phyloP scores from a whole-genome alignment of 169 alveolate genomes.

The Plasmodium ovale region DNA sequence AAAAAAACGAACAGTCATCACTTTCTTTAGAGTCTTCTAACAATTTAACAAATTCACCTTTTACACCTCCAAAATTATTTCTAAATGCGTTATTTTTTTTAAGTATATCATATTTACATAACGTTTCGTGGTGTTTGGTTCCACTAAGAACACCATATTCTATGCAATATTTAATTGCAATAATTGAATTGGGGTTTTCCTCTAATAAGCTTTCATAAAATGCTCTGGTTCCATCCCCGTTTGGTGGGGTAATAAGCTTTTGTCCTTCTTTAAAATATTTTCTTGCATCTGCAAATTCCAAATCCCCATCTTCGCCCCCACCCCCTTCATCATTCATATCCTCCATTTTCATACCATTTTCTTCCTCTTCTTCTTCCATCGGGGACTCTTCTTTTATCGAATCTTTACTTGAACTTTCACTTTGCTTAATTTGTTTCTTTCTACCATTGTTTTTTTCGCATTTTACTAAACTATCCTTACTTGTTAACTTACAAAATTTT shows the following conservation, averaged over 20 bases:
- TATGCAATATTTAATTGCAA: conserved; percentile 88
- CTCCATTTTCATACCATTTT: background rate
- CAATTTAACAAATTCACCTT: conserved; percentile 19
- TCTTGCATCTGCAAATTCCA: conserved; percentile 79
- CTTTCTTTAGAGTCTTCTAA: conserved; percentile 31
- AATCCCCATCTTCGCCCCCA: conserved; percentile 63
- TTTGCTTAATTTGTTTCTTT: conserved; percentile 13
- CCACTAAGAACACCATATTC: conserved; percentile 86
- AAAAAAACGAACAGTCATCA: conserved; percentile 10
- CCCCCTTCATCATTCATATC: conserved; percentile 58
- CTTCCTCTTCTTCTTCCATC: conserved; percentile 18
- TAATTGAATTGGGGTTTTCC: conserved; percentile 91
- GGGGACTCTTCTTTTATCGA: conserved; percentile 22
- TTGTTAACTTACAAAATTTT: conserved; percentile 7
- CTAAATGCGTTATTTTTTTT: conserved; percentile 68
- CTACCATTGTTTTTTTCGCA: background rate
- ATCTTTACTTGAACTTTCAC: conserved; percentile 28
- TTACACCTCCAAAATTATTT: conserved; percentile 67
- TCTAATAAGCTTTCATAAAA: conserved; percentile 91
- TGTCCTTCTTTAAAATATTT: conserved; percentile 89
- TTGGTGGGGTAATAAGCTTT: conserved; percentile 92
- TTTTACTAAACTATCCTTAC: conserved; percentile 7
- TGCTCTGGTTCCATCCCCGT: conserved; percentile 94
- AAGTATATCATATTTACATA: conserved; percentile 43
- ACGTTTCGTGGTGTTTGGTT: conserved; percentile 73